Percentiles rank a stretch among this genome's conserved stretches.
Conservation (phyloP, 2,329 filamentous ascomycete species). For the Trichoderma lentiforme region DNA sequence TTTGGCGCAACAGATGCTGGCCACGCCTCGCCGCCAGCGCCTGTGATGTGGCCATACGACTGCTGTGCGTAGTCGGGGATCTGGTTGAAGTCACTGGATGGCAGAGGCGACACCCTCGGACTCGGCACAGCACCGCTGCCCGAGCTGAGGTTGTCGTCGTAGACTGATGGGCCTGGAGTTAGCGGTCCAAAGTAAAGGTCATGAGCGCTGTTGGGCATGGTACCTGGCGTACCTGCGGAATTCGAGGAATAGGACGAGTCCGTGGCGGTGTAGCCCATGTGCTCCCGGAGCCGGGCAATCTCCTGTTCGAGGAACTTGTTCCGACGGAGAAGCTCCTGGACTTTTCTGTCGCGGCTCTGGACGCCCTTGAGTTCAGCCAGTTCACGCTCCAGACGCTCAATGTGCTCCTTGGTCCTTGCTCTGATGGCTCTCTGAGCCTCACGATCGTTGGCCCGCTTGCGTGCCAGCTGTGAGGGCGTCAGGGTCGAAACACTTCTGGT, state of each 20-base stretch:
- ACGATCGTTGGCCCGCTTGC: conserved; percentile 88
- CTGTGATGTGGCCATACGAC: conserved; percentile 37
- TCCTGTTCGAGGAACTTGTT: conserved; percentile 55
- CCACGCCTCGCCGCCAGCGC: conserved; percentile 47
- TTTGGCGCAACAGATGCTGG: conserved; percentile 39
- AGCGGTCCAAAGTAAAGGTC: conserved; percentile 20
- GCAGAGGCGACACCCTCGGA: conserved; percentile 45
- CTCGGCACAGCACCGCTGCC: conserved; percentile 41
- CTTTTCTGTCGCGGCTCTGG: conserved; percentile 47
- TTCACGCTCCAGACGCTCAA: conserved; percentile 71
- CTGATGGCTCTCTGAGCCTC: conserved; percentile 86
- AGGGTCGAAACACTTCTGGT: conserved; percentile 81
- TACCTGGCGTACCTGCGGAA: conserved; percentile 36
- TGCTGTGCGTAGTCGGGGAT: conserved; percentile 42
- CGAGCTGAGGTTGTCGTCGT: conserved; percentile 41
- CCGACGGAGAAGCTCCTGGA: conserved; percentile 49
- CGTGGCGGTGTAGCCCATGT: conserved; percentile 41
- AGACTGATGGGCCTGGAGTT: conserved; percentile 33
- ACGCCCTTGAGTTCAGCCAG: conserved; percentile 65
- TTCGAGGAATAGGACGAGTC: conserved; percentile 39
- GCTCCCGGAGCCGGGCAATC: conserved; percentile 44
- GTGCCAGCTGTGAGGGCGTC: conserved; percentile 81
- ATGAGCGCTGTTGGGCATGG: conserved; percentile 18
- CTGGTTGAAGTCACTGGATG: conserved; percentile 42
- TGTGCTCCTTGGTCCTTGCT: conserved; percentile 81